Evolutionary conservation across 306 rosid species (phyloP).

Genomic region (Comarum palustre): DNA sequence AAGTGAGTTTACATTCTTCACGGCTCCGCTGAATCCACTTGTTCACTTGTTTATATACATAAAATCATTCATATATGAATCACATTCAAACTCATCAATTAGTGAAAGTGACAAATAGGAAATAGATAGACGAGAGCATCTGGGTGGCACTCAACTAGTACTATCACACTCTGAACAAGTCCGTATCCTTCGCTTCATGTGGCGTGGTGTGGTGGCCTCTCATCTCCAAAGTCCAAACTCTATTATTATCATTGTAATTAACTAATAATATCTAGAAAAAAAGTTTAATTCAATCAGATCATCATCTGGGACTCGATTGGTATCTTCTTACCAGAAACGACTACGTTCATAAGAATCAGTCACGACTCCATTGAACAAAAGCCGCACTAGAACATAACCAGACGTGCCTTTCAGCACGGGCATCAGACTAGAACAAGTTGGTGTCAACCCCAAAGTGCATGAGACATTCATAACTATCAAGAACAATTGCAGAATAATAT

Average conservation of each 20-base stretch:
- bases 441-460: too few species aligned
- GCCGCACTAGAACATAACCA: not conserved
- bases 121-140: not conserved
- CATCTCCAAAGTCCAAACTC: slow-evolving; percentile 9
- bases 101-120: not conserved
- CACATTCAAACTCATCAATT: slow-evolving; percentile 3
- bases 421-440: not conserved
- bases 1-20: slow-evolving; percentile 6
- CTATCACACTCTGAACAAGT: not conserved
- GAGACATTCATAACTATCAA: not conserved
- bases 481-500: not conserved
- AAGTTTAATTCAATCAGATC: not conserved
- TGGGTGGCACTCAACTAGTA: not conserved
- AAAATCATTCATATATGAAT: not conserved
- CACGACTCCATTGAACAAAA: not conserved
- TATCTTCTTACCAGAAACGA: not conserved
- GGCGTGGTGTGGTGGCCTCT: too few species aligned
- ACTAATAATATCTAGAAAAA: not conserved
- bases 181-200: not conserved
- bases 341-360: not conserved
- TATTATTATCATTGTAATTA: not conserved
- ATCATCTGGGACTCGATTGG: not conserved
- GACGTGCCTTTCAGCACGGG: not conserved
- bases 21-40: slow-evolving; percentile 14
- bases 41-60: not conserved